These are phyloP conservation scores for Cladosporium oxysporum DNA, from an alignment of 2,329 filamentous ascomycete genomes.

Conservation along the genomic window DNA sequence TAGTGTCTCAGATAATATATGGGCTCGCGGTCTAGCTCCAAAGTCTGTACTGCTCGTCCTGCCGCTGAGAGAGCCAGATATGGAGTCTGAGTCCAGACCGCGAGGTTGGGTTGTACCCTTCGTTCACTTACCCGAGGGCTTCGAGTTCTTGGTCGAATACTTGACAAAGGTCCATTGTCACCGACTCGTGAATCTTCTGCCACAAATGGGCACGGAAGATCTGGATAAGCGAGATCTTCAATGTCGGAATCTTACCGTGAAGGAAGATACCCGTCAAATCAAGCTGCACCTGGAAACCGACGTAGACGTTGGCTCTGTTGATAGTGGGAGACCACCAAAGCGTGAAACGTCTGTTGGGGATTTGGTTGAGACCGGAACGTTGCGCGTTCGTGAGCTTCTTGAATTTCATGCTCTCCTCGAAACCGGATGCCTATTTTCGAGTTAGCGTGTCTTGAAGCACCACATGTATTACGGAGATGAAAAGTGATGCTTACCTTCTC, in stretches of 20 bases:
- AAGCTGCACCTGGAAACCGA: constrained; percentile 98
- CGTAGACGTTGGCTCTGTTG: constrained; percentile 84
- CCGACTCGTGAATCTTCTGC: constrained; percentile 99
- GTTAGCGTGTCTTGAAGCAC: constrained; percentile 31
- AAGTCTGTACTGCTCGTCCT: constrained; percentile 40
- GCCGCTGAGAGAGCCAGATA: no score
- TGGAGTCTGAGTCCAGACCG: no score
- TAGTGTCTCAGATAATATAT: constrained; percentile 79
- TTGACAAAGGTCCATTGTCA: constrained; percentile 98
- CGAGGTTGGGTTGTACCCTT: no score
- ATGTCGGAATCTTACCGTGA: constrained; percentile 95
- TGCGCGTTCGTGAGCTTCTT: constrained; percentile 99
- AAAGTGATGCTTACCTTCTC: constrained; percentile 48
- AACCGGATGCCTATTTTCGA: constrained; percentile 27
- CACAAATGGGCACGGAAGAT: constrained; percentile 99
- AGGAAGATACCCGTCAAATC: constrained; percentile 98
- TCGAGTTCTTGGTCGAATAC: constrained; percentile 98
- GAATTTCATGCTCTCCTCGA: constrained; percentile 78
- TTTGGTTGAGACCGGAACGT: constrained; percentile 94
- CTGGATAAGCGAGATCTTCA: constrained; percentile 97
- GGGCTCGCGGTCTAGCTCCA: constrained; percentile 74
- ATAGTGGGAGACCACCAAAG: constrained; percentile 80
- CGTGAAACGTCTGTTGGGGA: constrained; percentile 97
- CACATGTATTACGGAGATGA: constrained; percentile 38
- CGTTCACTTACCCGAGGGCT: constrained; percentile 63